Evolutionary conservation across 2,329 filamentous ascomycete species (phyloP).

Genomic region (Penicillium concentricum): DNA sequence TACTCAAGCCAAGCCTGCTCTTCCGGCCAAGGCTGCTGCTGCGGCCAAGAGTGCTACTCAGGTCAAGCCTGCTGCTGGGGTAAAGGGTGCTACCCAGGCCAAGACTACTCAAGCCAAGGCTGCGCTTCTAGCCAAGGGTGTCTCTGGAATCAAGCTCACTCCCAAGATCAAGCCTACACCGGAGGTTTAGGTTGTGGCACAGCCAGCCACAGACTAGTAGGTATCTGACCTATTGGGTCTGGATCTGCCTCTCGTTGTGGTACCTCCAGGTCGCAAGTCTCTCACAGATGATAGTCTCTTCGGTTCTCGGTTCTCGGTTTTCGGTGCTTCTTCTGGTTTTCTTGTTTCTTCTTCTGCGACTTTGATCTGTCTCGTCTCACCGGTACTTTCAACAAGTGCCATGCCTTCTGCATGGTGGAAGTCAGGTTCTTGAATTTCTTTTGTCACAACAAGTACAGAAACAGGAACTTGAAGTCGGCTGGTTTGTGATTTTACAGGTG

Average conservation of each 20-base stretch:
- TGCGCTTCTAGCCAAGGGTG: background rate
- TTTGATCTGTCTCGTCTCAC: background rate
- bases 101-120: background rate
- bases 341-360: background rate
- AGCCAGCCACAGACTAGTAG: background rate
- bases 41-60: background rate
- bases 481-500: background rate
- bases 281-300: background rate
- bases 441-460: background rate
- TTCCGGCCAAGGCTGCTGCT: background rate
- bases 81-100: background rate
- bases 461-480: background rate
- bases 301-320: background rate
- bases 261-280: background rate
- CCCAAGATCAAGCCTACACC: background rate
- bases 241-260: background rate
- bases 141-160: background rate
- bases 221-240: background rate
- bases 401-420: background rate
- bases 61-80: background rate
- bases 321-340: background rate
- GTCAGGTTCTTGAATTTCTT: background rate
- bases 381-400: background rate
- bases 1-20: background rate
- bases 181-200: background rate